Base-by-base conservation (phyloP, 352 stramenopile genomes). In the Globisporangium cystogenes region DNA sequence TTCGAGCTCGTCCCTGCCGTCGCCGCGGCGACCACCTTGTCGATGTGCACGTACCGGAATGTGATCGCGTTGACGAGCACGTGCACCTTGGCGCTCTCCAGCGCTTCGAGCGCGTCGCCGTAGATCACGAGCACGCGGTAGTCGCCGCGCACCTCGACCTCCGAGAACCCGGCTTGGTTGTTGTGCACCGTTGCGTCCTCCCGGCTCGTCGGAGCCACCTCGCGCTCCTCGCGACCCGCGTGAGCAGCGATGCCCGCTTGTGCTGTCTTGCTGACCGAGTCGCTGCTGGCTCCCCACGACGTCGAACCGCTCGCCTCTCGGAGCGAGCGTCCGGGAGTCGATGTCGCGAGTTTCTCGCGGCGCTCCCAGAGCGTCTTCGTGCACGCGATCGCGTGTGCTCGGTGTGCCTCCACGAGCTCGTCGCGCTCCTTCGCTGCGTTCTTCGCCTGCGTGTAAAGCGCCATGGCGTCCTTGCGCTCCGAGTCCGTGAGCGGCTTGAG, bases 141-240 rank as follows among this genome's bases (percentile, higher is more conserved):
- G n/a, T 90, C 77, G 7, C 74, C 72, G 27, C 79, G 71, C 1
- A 92, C 71, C 45, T 92, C 79, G 45, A 92, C 67, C 45, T 90
- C 77, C 4, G 79, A 87, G 46, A 84, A 89, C 0, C 82, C 76
- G 3, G 68, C 59, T 40, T 75, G 73, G 58, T 81, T 86, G 39
- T 62, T 80, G 64, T 77, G 49, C 8, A 80, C 51, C 0, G 53
- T 72, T 14, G 48, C n/a, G 15, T 90, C 76, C 27, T 90, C 79
- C 5, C 74, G 62, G 33, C 51, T 73, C 7, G 56, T 70, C 0
- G 79, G 76, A n/a, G 59, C 60, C 11, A 60, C 44, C 24, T 87
- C 68, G 24, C 51, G 56, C 29, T 74, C 70, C 14, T 82, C 64
- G 4, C 61, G 64, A 16, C 40, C 29, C 11, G 5, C 51, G 0